These are phyloP conservation scores for Lodderomyces elongisporus DNA, from an alignment of 1,139 yeast genomes.

Conservation along the genomic window DNA sequence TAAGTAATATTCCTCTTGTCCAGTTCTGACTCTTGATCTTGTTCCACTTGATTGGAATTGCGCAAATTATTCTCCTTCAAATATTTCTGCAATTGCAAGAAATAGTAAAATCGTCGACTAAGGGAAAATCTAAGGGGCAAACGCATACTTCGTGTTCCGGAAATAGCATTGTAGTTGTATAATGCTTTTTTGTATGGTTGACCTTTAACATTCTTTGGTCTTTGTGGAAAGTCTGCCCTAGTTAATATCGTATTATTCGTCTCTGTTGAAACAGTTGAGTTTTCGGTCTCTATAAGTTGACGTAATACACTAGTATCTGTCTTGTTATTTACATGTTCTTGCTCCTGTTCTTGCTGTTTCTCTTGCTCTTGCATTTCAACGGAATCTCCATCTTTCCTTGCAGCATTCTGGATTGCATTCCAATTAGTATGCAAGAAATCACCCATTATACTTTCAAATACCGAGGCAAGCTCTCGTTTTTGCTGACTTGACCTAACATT, in stretches of 20 bases:
- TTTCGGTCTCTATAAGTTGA: neutral
- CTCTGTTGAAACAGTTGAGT: neutral
- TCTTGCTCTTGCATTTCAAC: neutral
- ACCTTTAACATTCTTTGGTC: neutral
- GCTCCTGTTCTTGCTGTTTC: neutral
- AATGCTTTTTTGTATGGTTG: neutral
- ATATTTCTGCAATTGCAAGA: neutral
- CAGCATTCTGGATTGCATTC: neutral
- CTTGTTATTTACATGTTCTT: too few species aligned
- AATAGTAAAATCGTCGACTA: neutral
- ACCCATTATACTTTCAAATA: neutral
- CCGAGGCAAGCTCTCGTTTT: neutral
- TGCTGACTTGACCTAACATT: neutral
- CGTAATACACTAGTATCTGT: too few species aligned
- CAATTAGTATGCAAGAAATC: neutral
- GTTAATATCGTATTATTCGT: too few species aligned
- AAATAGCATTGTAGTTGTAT: conserved; percentile 2
- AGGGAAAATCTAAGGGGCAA: too few species aligned
- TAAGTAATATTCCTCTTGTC: too few species aligned
- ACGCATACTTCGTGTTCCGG: conserved; percentile 1
- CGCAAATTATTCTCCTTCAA: neutral
- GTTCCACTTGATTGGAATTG: neutral
- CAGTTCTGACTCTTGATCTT: too few species aligned
- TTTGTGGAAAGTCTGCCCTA: neutral
- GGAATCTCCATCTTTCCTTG: neutral